A percentile compares a stretch with the other conserved stretches of the same genome.
These are phyloP conservation scores for Trichoderma citrinoviride DNA, from an alignment of 2,329 filamentous ascomycete species.

Conservation along the genomic window DNA sequence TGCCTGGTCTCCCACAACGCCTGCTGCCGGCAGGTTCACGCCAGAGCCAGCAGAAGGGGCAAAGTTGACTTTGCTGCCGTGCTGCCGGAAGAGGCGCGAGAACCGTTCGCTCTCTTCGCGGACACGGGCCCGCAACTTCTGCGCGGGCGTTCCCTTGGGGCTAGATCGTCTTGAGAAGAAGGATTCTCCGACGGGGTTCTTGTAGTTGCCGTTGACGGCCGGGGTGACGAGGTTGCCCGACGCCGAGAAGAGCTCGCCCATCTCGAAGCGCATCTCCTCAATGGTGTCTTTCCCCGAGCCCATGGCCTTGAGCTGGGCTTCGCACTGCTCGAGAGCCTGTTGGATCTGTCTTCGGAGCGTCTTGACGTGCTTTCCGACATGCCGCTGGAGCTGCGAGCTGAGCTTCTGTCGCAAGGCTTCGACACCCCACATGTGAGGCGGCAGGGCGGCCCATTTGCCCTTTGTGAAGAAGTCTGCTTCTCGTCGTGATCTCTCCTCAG, in stretches of 20 bases:
- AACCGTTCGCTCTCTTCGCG: conserved; percentile 53
- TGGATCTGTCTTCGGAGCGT: conserved; percentile 51
- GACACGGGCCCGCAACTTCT: conserved; percentile 51
- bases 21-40: conserved; percentile 32
- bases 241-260: conserved; percentile 51
- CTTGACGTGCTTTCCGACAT: conserved; percentile 53
- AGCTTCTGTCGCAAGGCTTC: conserved; percentile 47
- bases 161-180: conserved; percentile 51
- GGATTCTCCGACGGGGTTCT: conserved; percentile 51
- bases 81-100: conserved; percentile 46
- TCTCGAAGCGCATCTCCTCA: conserved; percentile 53
- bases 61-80: conserved; percentile 50
- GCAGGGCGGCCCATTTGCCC: conserved; percentile 49
- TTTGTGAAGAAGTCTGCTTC: conserved; percentile 50
- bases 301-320: conserved; percentile 49
- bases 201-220: conserved; percentile 54
- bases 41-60: conserved; percentile 27
- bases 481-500: conserved; percentile 41
- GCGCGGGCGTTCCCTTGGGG: conserved; percentile 49
- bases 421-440: conserved; percentile 48
- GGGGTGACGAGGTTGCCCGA: conserved; percentile 55
- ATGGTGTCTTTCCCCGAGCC: conserved; percentile 51
- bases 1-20: conserved; percentile 36
- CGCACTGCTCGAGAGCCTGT: conserved; percentile 48
- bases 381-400: conserved; percentile 49